Evolutionary conservation across 2,329 filamentous ascomycete species (phyloP), one percentile per base, ranked within the genome.

Genomic region (Aspergillus aculeatinus): DNA sequence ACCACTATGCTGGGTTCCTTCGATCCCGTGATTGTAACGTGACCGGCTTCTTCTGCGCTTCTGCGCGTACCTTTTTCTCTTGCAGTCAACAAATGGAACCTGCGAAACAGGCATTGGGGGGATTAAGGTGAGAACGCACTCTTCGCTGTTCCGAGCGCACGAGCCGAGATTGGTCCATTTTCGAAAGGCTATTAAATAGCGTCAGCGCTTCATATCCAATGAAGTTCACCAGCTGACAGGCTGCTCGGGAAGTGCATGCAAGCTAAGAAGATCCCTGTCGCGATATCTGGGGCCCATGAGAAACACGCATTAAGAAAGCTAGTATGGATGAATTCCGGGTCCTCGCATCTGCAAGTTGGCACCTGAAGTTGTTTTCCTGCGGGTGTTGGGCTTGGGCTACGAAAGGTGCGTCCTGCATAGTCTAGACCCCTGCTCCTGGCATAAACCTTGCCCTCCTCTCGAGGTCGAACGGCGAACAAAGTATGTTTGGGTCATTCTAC

Each of bases 1-100:
- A 71, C 74, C 76, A 74, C 65, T 62, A 67, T 65, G 66, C 65
- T 69, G 75, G 75, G 73, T 70, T 68, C 64, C 60, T 70, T 61
- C 65, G 65, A 67, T 78, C 76, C 72, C 74, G 75, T 78, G 76
- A 77, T 72, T 66, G 61, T 65, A 69, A 68, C 68, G 66, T 68
- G 55, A 68, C 73, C 69, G 68, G 70, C 69, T 67, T 62, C 67
- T 69, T 70, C 70, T 73, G 72, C 68, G 66, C 63, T 67, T 60
- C 68, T 63, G 59, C 68, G 71, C 71, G 70, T 69, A 62, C 53
- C 29, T 51, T 39, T 60, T 61, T 63, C 62, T 58, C 60, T 67
- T 59, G 63, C 60, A 63, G 60, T 70, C 63, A 66, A 72, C 74
- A 73, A 76, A 76, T 76, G 61, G 68, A 68, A 70, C 59, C 59